Evolutionary conservation across 2,329 filamentous ascomycete species (phyloP).

Genomic region (Camptophora hylomeconis): DNA sequence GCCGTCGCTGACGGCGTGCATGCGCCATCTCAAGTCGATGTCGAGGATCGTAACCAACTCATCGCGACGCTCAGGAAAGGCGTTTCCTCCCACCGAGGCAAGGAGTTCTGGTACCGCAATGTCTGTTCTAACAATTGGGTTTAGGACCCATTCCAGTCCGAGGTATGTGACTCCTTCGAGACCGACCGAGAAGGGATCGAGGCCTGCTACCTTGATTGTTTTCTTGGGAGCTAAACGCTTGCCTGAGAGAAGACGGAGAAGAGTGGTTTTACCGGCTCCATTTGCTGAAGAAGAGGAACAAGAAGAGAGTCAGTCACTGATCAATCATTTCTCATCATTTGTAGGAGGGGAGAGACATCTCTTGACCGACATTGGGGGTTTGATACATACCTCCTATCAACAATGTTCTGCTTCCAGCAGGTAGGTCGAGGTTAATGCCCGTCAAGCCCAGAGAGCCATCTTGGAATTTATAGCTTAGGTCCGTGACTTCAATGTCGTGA

Average conservation of each 20-base stretch:
- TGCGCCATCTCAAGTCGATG: conserved; percentile 82
- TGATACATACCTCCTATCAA: too few relatives aligned
- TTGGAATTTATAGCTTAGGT: conserved; percentile 79
- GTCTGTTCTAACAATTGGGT: conserved; percentile 88
- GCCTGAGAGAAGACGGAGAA: conserved; percentile 84
- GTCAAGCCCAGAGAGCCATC: conserved; percentile 69
- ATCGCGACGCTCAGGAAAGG: conserved; percentile 68
- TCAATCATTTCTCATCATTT: conserved; percentile 1
- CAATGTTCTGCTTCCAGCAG: conserved; percentile 71
- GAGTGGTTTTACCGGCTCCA: conserved; percentile 91
- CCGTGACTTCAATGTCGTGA: conserved; percentile 57
- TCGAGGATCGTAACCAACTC: conserved; percentile 81
- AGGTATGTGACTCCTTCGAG: conserved; percentile 95
- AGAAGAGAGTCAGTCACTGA: conserved; percentile 4
- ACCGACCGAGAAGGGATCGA: conserved; percentile 82
- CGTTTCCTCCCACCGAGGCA: conserved; percentile 70
- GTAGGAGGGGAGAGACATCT: conserved; percentile 25
- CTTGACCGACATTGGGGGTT: too few relatives aligned
- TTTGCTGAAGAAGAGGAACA: too few relatives aligned
- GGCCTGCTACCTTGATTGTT: conserved; percentile 64
- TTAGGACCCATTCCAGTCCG: conserved; percentile 94
- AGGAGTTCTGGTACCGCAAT: conserved; percentile 84
- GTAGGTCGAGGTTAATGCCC: conserved; percentile 62
- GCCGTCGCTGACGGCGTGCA: conserved; percentile 91
- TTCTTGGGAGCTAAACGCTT: conserved; percentile 76